Conservation (phyloP, 306 rosid species). For the Abrus pulchellus region DNA sequence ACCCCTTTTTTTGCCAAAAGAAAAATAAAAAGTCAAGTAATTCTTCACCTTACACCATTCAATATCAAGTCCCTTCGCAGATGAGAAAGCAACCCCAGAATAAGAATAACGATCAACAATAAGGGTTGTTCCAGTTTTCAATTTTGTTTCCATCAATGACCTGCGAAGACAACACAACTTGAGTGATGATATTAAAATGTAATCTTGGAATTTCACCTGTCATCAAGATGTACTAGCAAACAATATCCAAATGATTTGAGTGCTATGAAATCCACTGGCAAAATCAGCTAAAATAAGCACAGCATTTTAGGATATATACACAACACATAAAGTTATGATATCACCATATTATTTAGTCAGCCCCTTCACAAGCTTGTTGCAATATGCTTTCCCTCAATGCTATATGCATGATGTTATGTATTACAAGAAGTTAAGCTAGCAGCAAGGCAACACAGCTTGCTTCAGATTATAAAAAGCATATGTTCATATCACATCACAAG, state of each 20-base stretch:
- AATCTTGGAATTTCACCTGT: slow-evolving; percentile 26
- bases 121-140: slow-evolving; percentile 85
- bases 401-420: not conserved
- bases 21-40: not conserved
- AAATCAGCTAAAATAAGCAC: slow-evolving; percentile 14
- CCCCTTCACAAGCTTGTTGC: slow-evolving; percentile 5
- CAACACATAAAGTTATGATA: slow-evolving; percentile 1
- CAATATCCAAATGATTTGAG: not conserved
- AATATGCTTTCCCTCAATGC: not conserved
- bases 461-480: not conserved
- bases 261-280: slow-evolving; percentile 12
- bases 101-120: slow-evolving; percentile 96
- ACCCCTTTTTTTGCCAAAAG: not conserved
- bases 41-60: slow-evolving; percentile 91
- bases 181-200: slow-evolving; percentile 4
- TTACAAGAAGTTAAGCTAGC: slow-evolving; percentile 7
- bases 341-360: slow-evolving; percentile 25
- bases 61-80: slow-evolving; percentile 86
- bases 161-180: slow-evolving; percentile 56
- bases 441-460: slow-evolving; percentile 34
- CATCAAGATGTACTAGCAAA: slow-evolving; percentile 4
- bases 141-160: slow-evolving; percentile 83
- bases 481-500: not conserved
- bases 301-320: slow-evolving; percentile 7
- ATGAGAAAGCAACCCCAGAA: slow-evolving; percentile 97